Evolutionary conservation across 345 rosid genomes (phyloP).

Genomic region (Anastatica hierochuntica): DNA sequence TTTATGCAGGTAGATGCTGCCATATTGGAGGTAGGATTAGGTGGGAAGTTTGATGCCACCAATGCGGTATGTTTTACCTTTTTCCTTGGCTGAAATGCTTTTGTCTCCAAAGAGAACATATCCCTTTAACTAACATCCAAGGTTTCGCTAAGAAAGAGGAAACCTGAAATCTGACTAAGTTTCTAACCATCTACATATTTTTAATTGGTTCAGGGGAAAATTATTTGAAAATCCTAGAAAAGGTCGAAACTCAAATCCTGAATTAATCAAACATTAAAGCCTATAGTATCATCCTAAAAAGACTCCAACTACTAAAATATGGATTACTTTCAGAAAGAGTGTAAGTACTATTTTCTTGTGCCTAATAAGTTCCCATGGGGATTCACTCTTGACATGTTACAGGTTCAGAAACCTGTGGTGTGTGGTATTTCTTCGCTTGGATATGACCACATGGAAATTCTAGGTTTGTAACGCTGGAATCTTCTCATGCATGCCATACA

Average conservation of each 20-base stretch:
- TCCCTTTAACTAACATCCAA: background rate
- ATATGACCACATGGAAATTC: slow-evolving; percentile 98
- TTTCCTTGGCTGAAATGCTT: background rate
- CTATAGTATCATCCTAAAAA: too few species aligned
- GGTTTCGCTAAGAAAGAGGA: too few species aligned
- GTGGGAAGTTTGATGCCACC: slow-evolving; percentile 91
- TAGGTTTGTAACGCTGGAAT: slow-evolving; percentile 61
- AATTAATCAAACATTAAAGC: too few species aligned
- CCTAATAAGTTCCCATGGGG: slow-evolving; percentile 7
- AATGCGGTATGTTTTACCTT: slow-evolving; percentile 60
- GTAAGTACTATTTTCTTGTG: slow-evolving; percentile 2
- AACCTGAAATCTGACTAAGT: too few species aligned
- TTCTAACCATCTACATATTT: too few species aligned
- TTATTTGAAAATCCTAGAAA: too few species aligned
- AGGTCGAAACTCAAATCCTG: too few species aligned
- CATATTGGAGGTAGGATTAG: slow-evolving; percentile 93
- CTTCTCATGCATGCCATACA: slow-evolving; percentile 5
- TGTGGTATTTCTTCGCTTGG: slow-evolving; percentile 93
- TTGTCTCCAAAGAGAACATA: background rate
- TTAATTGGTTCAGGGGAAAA: too few species aligned
- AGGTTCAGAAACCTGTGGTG: slow-evolving; percentile 78
- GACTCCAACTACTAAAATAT: background rate
- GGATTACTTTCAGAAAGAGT: background rate
- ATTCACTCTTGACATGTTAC: slow-evolving; percentile 22
- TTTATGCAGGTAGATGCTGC: slow-evolving; percentile 78